A percentile compares a stretch with the other conserved stretches of the same genome.
phyloP scores from a whole-genome alignment of 2,329 filamentous ascomycete genomes.

The Colletotrichum spinosum region DNA sequence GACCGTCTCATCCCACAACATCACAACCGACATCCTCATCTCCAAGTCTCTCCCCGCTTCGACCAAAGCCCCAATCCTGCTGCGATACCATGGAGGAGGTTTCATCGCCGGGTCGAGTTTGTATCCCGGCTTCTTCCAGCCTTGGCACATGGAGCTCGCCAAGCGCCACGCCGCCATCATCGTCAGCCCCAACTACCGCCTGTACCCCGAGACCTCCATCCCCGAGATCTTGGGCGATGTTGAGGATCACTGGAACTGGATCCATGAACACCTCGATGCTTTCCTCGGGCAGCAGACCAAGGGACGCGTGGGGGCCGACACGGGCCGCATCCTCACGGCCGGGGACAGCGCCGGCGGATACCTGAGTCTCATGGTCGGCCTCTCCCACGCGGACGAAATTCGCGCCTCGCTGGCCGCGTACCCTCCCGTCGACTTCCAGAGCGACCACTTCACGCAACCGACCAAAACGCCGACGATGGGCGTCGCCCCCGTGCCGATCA shows the following conservation, averaged over 20 bases:
- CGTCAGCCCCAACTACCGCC: too few relatives aligned
- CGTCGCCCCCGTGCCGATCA: neutral
- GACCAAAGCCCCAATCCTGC: too few relatives aligned
- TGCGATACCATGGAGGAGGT: too few relatives aligned
- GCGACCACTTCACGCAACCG: conserved; percentile 2
- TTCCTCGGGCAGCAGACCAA: conserved; percentile 37
- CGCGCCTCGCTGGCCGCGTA: conserved; percentile 38
- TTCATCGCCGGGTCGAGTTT: too few relatives aligned
- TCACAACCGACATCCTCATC: too few relatives aligned
- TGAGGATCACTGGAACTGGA: conserved; percentile 44
- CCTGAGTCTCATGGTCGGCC: conserved; percentile 36
- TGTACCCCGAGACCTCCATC: conserved; percentile 35
- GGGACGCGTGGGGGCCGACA: conserved; percentile 36
- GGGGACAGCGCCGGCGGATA: conserved; percentile 43
- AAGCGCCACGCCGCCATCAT: too few relatives aligned
- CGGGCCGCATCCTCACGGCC: conserved; percentile 3
- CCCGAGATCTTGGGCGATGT: conserved; percentile 43
- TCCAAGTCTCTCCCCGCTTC: too few relatives aligned
- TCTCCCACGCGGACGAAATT: conserved; percentile 41
- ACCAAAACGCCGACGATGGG: conserved; percentile 9
- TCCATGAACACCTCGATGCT: conserved; percentile 27
- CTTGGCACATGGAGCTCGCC: too few relatives aligned
- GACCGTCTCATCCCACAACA: too few relatives aligned
- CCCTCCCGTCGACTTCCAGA: conserved; percentile 39
- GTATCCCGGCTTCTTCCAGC: too few relatives aligned